A percentile compares a stretch with the other conserved stretches of the same genome.
These are phyloP conservation scores for Candida insectorum DNA, from an alignment of 805 yeast species.

Conservation along the genomic window DNA sequence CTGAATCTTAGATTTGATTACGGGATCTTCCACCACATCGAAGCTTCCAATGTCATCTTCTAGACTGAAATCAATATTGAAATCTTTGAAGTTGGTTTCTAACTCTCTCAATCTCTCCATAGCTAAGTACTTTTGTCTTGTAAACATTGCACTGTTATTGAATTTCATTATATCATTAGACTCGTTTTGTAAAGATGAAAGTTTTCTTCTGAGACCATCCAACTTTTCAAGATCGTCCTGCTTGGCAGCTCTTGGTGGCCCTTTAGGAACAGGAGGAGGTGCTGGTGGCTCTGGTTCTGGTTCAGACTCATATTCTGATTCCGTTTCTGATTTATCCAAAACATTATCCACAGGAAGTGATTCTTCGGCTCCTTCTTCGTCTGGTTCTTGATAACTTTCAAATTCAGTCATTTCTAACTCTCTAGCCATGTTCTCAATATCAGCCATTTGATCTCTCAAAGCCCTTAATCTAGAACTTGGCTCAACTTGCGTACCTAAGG, in stretches of 20 bases:
- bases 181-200: constrained; percentile 64
- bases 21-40: constrained; percentile 30
- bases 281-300: constrained; percentile 11
- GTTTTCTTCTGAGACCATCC: constrained; percentile 50
- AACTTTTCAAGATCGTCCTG: constrained; percentile 56
- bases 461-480: constrained; percentile 75
- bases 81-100: constrained; percentile 62
- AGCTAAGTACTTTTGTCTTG: constrained; percentile 61
- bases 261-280: constrained; percentile 20
- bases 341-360: constrained; percentile 1
- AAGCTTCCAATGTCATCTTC: constrained; percentile 12
- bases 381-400: constrained; percentile 32
- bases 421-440: constrained; percentile 77
- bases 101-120: constrained; percentile 69
- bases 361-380: constrained; percentile 2
- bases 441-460: constrained; percentile 80
- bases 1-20: constrained; percentile 33
- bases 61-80: constrained; percentile 51
- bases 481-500: constrained; percentile 56
- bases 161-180: constrained; percentile 73
- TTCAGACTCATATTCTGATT: constrained; percentile 15
- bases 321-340: constrained; percentile 7
- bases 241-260: constrained; percentile 38
- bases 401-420: constrained; percentile 85
- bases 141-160: constrained; percentile 57